Base-by-base conservation (phyloP, 331 rosid genomes). In the Rhamnella rubrinervis region DNA sequence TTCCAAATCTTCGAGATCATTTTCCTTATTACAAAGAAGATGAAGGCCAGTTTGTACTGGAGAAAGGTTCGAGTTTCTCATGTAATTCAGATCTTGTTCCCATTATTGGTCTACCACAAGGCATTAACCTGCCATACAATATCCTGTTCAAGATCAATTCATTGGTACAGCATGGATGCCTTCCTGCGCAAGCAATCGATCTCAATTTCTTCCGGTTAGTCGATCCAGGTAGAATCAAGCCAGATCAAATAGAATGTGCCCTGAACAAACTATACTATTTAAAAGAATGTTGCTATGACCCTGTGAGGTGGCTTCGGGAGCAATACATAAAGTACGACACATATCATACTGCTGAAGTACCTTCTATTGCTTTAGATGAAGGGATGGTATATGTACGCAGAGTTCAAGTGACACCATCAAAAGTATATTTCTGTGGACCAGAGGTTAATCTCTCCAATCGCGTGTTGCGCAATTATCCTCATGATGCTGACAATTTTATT, bases 391-490 rank as follows among this genome's bases (percentile, higher is more conserved):
- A 87, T 73, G 85, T 90, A 37, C 85, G 59, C 46, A 90, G 92
- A 77, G 83, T 78, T 47, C 85, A 84, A 69, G 73, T 90, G 56
- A 90, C 96, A 28, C 85, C 96, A 18, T 78, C 76, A 6, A 82
- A 75, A 25, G 79, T 87, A 28, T 84, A 85, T 21, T 85, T 77
- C 56, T 69, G 75, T 66, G 92, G 92, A 62, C 96, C 96, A 23
- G 95, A 90, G 78, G 76, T 82, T 19, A 90, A 87, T 74, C 84
- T 87, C 67, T 90, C 96, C 2, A 90, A 90, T 41, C 89, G 90
- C 63, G 89, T 90, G 18, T 70, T 87, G 4, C 96, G 95, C 71
- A 52, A 73, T 1, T 90, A 58, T 72, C 70, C 28, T 63, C 15
- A 19, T 20, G 69, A 82, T 70, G 67, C 63, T 0, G 88, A 87